Evolutionary conservation across 352 stramenopile genomes (phyloP), one percentile per base, ranked within the genome.

Genomic region (Phytophthora nicotianae): DNA sequence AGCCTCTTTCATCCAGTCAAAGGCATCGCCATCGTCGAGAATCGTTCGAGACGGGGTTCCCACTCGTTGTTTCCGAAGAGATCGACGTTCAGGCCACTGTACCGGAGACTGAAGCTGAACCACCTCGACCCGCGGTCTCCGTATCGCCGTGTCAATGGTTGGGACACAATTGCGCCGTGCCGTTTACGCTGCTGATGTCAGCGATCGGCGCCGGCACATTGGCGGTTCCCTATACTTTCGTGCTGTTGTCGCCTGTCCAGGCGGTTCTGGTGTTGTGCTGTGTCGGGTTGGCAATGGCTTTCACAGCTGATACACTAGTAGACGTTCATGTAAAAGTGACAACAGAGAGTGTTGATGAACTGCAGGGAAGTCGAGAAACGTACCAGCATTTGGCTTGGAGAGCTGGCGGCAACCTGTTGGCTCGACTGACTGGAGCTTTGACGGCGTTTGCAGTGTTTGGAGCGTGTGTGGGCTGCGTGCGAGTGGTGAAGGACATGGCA

Each of bases 361-460:
- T 70, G 16, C 65, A 82, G 41, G 68, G 86, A 61, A 74, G 76
- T 49, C 65, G 67, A 4, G 70, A 80, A 47, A 90, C 81, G 58
- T 93, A 89, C 50, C 83, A 93, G 48, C 68, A 83, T 46, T 56
- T 93, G 17, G 84, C 84, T 14, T 65, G 74, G 52, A 74, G 74
- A 58, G 78, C 81, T 26, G 78, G 79, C 8, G 84, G 84, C 14
- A 73, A 79, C 38, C 68, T 52, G 5, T 50, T 93, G 24, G 73
- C 77, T 48, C 66, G 74, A 51, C 26, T 88, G 23, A 78, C 88
- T 20, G 84, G 80, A 20, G 75, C 75, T 7, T 72, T 86, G 45
- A 88, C 84, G 11, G 83, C 79, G 11, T 85, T 93, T 49, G 84
- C 80, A 3, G 80, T 93, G 19, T 93, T 91, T 67, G 84, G 84